Evolutionary conservation across 225 moss, liverwort and hornwort species (phyloP).

Genomic region (Ulota crispa): DNA sequence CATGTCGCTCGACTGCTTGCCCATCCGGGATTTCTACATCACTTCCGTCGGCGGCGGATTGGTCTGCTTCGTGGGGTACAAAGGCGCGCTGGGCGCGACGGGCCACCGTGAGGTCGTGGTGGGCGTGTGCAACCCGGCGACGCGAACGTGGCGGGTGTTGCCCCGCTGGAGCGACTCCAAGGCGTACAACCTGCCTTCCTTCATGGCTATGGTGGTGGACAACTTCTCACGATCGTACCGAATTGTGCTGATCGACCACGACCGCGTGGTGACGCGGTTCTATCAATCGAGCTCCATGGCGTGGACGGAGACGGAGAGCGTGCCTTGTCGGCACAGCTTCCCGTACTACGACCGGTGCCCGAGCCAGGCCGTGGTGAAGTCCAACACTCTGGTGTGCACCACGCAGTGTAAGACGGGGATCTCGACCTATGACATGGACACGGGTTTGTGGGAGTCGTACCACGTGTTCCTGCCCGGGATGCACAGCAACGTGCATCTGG

Average conservation of each 20-base stretch:
- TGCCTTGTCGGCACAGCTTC: slow-evolving; percentile 44
- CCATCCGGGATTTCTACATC: slow-evolving; percentile 46
- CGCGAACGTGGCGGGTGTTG: slow-evolving; percentile 36
- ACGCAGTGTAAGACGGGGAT: slow-evolving; percentile 67
- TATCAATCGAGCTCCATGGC: slow-evolving; percentile 39
- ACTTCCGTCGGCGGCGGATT: slow-evolving; percentile 53
- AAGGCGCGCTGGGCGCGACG: slow-evolving; percentile 4
- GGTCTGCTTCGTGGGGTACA: slow-evolving; percentile 52
- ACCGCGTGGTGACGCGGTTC: slow-evolving; percentile 30
- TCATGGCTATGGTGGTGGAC: slow-evolving; percentile 61
- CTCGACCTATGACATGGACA: slow-evolving; percentile 42
- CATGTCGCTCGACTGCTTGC: slow-evolving; percentile 55
- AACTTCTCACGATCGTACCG: slow-evolving; percentile 40
- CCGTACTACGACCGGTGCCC: slow-evolving; percentile 57
- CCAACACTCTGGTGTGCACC: slow-evolving; percentile 41
- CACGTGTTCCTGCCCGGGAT: slow-evolving; percentile 51
- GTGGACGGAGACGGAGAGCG: slow-evolving; percentile 52
- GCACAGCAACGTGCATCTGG: slow-evolving; percentile 58
- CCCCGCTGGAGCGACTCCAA: slow-evolving; percentile 41
- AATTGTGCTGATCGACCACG: slow-evolving; percentile 52
- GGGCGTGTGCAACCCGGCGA: slow-evolving; percentile 61
- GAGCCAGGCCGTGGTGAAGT: slow-evolving; percentile 40
- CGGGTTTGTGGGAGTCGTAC: slow-evolving; percentile 49
- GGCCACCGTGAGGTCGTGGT: slow-evolving; percentile 48
- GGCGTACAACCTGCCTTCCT: slow-evolving; percentile 37